Percentiles rank a stretch among this genome's conserved stretches.
phyloP scores from a whole-genome alignment of 495 filamentous ascomycete genomes.

The Penicillium canariense region DNA sequence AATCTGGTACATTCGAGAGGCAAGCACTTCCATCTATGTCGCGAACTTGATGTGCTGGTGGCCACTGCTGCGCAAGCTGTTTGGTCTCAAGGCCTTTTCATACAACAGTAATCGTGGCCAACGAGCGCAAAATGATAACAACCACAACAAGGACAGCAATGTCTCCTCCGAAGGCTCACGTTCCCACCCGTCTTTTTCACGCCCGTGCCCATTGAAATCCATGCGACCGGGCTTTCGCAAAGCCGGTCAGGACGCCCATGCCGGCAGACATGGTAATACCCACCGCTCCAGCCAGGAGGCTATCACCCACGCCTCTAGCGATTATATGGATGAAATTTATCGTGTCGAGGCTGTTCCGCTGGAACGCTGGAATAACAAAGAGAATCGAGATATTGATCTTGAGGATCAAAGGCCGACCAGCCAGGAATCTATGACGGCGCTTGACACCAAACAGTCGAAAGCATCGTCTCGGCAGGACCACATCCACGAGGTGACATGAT shows the following conservation, averaged over 20 bases:
- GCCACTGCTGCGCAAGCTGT: constrained; percentile 54
- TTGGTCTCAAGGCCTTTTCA: constrained; percentile 38
- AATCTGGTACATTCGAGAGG: constrained; percentile 67
- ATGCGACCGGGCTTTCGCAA: constrained; percentile 10
- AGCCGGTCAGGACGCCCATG: not conserved
- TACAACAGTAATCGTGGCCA: constrained; percentile 30
- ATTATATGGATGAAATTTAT: constrained; percentile 13
- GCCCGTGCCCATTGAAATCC: constrained; percentile 15
- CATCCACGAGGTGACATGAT: not conserved
- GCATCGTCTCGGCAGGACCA: not conserved
- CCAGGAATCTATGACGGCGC: constrained; percentile 4
- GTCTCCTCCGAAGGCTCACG: constrained; percentile 11
- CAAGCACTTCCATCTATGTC: constrained; percentile 59
- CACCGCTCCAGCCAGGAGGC: constrained; percentile 23
- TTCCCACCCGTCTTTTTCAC: constrained; percentile 22
- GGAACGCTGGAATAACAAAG: constrained; percentile 12
- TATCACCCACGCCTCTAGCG: constrained; percentile 15
- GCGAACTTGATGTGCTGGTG: constrained; percentile 65
- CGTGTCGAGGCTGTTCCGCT: constrained; percentile 12
- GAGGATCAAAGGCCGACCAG: constrained; percentile 11
- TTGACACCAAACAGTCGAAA: not conserved
- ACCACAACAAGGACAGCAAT: constrained; percentile 19
- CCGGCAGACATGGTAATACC: not conserved
- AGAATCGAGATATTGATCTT: not conserved
- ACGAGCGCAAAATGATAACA: constrained; percentile 12